Evolutionary conservation across 495 filamentous ascomycete species (phyloP).

Genomic region (Penicillium canescens): DNA sequence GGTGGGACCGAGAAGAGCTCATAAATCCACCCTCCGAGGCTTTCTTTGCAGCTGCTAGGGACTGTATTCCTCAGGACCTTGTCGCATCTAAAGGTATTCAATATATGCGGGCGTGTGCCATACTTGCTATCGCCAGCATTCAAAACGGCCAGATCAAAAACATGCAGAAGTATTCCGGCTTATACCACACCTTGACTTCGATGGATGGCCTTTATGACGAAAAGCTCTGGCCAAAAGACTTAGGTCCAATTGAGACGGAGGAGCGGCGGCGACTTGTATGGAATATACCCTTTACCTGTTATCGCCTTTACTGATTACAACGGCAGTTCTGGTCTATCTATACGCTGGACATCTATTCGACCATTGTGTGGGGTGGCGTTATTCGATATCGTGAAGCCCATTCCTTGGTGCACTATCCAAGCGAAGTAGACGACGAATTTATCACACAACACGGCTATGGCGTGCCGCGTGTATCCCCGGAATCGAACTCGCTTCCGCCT

Average conservation of each 20-base stretch:
- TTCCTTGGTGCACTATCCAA: slow-evolving; percentile 44
- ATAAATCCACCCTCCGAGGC: slow-evolving; percentile 35
- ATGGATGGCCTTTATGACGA: slow-evolving; percentile 52
- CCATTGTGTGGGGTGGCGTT: slow-evolving; percentile 46
- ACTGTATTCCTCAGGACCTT: slow-evolving; percentile 39
- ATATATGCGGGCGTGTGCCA: slow-evolving; percentile 45
- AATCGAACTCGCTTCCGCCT: slow-evolving; percentile 2
- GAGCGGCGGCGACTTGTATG: slow-evolving; percentile 48
- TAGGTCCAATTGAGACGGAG: slow-evolving; percentile 46
- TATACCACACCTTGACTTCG: slow-evolving; percentile 44
- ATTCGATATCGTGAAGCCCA: slow-evolving; percentile 46
- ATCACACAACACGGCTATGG: slow-evolving; percentile 30
- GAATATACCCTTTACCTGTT: slow-evolving; percentile 4
- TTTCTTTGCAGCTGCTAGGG: slow-evolving; percentile 47
- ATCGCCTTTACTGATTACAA: background rate
- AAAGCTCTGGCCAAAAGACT: slow-evolving; percentile 44
- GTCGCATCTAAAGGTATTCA: slow-evolving; percentile 38
- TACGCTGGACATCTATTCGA: slow-evolving; percentile 49
- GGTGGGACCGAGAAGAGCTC: slow-evolving; percentile 29
- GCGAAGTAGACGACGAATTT: slow-evolving; percentile 44
- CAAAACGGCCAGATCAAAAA: slow-evolving; percentile 46
- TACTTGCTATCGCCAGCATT: slow-evolving; percentile 47
- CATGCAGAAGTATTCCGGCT: slow-evolving; percentile 50
- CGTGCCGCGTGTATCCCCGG: slow-evolving; percentile 18
- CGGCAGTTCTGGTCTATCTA: slow-evolving; percentile 55